Base-by-base conservation (phyloP, 768 basidiomycete genomes). In the Mycena venus region DNA sequence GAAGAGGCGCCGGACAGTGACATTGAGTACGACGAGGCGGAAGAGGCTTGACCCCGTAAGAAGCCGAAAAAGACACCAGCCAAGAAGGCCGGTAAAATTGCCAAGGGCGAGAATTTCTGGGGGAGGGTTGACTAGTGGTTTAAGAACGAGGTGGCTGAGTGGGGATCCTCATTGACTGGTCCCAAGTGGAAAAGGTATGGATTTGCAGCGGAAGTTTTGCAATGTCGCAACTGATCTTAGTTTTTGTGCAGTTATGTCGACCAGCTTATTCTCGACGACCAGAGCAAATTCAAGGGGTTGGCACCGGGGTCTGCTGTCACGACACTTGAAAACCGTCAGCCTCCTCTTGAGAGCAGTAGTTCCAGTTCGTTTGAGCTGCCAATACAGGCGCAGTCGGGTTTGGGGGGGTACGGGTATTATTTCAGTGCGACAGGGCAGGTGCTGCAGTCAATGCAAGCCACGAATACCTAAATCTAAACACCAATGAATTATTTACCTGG, bases 101-200 rank as follows among this genome's bases (percentile, higher is more conserved):
- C 44, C 14, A 51, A 49, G 47, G 63, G 42, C 9, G 63, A 65
- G 19, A 51, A 65, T 21, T 65, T 65, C 47, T 65, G 63, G 63
- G 63, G 63, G 0, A 29, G 31, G 19, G 15, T 65, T 1, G 63
- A 65, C 10, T 29, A 65, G 21, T 65, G 47, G 44, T 49, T 65
- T 7, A 21, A 23, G 63, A 27, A 12, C 1, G 21, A 65, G 44
- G 21, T 65, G 5, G 19, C 47, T 2, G 63, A 21, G 12, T 31
- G 63, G 0, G 63, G 63, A 3, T 32, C 32, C 2, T 38, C 32
- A 7, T 8, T 65, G 21, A 65, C 63, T 9, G 47, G 44, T 15
- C 31, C 63, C 14, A 65, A 51, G 15, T 65, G 63, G 63, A 65
- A 42, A 36, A 49, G 31, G 63, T 65, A 34, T 15, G 44, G 0